These are phyloP conservation scores for Scutellaria barbata DNA, from an alignment of 257 asterid genomes.

Conservation along the genomic window DNA sequence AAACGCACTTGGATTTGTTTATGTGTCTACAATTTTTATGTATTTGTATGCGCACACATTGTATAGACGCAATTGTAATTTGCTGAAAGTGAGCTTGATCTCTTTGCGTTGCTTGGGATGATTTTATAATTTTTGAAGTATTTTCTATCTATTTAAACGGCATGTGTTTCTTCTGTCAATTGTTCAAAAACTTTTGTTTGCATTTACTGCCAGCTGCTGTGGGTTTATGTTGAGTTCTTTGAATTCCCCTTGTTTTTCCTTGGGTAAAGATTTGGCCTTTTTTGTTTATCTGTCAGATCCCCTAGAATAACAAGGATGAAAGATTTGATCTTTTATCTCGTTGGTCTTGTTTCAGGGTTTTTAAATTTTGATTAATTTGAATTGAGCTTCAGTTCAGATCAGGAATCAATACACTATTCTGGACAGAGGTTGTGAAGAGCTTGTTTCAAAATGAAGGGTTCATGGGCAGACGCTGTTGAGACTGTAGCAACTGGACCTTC, in stretches of 20 bases:
- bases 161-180: too few relatives aligned
- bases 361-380: constrained; percentile 26
- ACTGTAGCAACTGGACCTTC: constrained; percentile 54
- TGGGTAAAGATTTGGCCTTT: constrained; percentile 27
- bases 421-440: constrained; percentile 1
- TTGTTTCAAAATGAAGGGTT: constrained; percentile 52
- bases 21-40: neutral
- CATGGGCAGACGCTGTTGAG: constrained; percentile 90
- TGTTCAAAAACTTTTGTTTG: neutral
- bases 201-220: constrained; percentile 21
- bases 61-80: constrained; percentile 1
- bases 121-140: neutral
- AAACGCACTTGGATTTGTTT: neutral
- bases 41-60: constrained; percentile 2
- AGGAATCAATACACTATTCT: constrained; percentile 6
- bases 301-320: constrained; percentile 16
- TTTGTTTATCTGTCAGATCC: constrained; percentile 18
- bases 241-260: neutral
- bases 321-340: constrained; percentile 24
- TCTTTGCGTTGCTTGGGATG: neutral
- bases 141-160: neutral
- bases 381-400: constrained; percentile 20
- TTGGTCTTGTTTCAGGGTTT: constrained; percentile 18
- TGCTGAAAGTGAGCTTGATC: constrained; percentile 24
- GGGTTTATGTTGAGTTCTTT: neutral